Percentiles rank a stretch among this genome's conserved stretches.
These are phyloP conservation scores for Xylaria multiplex DNA, from an alignment of 2,329 filamentous ascomycete species.

Conservation along the genomic window DNA sequence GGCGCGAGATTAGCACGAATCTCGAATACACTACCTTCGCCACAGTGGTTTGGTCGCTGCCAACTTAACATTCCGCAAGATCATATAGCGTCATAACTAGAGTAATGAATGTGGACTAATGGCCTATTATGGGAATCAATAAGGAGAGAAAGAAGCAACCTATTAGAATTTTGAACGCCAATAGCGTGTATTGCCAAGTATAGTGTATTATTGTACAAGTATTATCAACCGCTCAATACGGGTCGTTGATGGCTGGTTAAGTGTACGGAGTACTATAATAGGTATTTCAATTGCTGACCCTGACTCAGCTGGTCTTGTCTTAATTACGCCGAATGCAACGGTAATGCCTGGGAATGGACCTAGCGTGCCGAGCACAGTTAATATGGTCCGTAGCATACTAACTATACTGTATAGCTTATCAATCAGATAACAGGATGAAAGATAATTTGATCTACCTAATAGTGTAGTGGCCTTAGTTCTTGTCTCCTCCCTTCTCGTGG, in stretches of 20 bases:
- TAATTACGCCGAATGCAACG: conserved; percentile 32
- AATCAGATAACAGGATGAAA: background rate
- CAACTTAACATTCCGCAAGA: conserved; percentile 1
- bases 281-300: conserved; percentile 15
- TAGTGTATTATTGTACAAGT: conserved; percentile 14
- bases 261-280: no score
- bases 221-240: conserved; percentile 13
- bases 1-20: conserved; percentile 1
- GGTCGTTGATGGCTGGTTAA: conserved; percentile 26
- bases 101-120: conserved; percentile 16
- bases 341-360: conserved; percentile 1
- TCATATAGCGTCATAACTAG: conserved; percentile 2
- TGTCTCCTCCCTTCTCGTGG: no score
- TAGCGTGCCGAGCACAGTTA: background rate
- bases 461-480: no score
- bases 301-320: conserved; percentile 32
- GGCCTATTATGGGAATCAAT: conserved; percentile 3
- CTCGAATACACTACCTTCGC: background rate
- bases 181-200: conserved; percentile 8
- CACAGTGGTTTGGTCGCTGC: background rate
- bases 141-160: background rate
- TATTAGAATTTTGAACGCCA: conserved; percentile 19
- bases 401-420: background rate
- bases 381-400: background rate
- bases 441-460: background rate